Percentiles rank a stretch among this genome's conserved stretches.
Conservation (phyloP, 768 basidiomycete genomes). For the Polyporus arcularius region DNA sequence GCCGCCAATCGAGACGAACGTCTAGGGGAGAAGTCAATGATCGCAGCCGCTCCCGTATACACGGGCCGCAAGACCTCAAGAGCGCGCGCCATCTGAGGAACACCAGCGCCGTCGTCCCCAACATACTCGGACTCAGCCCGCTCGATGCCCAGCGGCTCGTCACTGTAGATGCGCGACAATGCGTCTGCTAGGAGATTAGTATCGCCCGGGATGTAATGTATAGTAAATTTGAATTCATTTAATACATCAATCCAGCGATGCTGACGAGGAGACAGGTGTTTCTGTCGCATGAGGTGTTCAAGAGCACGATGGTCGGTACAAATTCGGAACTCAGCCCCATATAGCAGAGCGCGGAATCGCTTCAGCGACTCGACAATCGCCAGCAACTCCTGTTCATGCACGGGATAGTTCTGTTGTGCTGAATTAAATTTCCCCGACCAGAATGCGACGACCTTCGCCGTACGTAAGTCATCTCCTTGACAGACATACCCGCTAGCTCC, state of each 20-base stretch:
- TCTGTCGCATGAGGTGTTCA: constrained; percentile 24
- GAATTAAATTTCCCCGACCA: constrained; percentile 30
- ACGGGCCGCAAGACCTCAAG: too few species aligned
- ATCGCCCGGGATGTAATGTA: constrained; percentile 32
- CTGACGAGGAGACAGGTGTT: constrained; percentile 29
- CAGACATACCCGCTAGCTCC: constrained; percentile 23
- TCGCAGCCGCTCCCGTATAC: too few species aligned
- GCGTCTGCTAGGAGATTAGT: constrained; percentile 32
- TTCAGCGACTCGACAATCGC: constrained; percentile 40
- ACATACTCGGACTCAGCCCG: background rate
- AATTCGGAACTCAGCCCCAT: constrained; percentile 25
- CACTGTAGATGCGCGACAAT: constrained; percentile 12
- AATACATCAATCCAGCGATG: constrained; percentile 31
- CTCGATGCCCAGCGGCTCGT: background rate
- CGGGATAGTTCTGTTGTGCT: constrained; percentile 36
- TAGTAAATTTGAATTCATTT: constrained; percentile 31
- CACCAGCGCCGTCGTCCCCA: too few species aligned
- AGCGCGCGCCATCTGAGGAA: too few species aligned
- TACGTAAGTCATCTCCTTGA: constrained; percentile 25
- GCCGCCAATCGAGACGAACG: too few species aligned
- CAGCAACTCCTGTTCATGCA: constrained; percentile 40
- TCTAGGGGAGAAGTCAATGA: too few species aligned
- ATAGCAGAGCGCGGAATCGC: constrained; percentile 29
- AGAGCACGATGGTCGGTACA: constrained; percentile 32
- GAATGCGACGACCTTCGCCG: constrained; percentile 24